Percentiles rank a stretch among this genome's conserved stretches.
These are phyloP conservation scores for Globisporangium irregulare DNA, from an alignment of 352 stramenopile species.

Conservation along the genomic window DNA sequence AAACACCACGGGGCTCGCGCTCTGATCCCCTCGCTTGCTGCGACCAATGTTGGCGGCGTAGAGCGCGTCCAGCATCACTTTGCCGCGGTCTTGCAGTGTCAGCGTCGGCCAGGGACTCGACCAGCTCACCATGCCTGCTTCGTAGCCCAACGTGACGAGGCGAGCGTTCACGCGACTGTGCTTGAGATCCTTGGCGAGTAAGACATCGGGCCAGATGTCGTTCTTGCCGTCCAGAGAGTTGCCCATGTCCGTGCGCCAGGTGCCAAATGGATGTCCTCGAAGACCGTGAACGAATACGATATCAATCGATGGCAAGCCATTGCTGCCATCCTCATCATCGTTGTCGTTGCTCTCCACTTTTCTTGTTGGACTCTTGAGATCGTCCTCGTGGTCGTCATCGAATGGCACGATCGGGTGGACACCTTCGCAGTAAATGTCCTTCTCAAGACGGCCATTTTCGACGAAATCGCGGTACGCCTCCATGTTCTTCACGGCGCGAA, in stretches of 20 bases:
- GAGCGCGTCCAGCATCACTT: conserved; percentile 70
- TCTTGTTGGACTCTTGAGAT: background rate
- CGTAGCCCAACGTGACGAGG: conserved; percentile 76
- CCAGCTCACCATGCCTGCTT: conserved; percentile 82
- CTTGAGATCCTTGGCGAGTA: conserved; percentile 62
- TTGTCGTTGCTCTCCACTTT: background rate
- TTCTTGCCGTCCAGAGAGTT: conserved; percentile 50
- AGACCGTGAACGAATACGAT: conserved; percentile 85
- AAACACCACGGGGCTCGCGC: conserved; percentile 65
- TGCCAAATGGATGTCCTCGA: conserved; percentile 76
- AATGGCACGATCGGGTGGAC: conserved; percentile 69
- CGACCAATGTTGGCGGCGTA: conserved; percentile 65
- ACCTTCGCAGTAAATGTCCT: conserved; percentile 71
- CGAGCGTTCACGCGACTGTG: conserved; percentile 39
- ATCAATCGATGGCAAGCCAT: conserved; percentile 35
- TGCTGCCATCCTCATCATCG: background rate
- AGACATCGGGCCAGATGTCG: conserved; percentile 72
- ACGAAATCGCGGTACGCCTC: conserved; percentile 51
- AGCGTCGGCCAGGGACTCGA: conserved; percentile 84
- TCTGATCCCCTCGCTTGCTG: conserved; percentile 7
- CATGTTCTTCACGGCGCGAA: conserved; percentile 66
- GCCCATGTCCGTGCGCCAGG: conserved; percentile 78
- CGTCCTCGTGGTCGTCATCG: background rate
- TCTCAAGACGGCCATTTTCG: conserved; percentile 24
- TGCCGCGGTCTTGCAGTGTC: conserved; percentile 65